Base-by-base conservation (phyloP, 164 flowering plant genomes). In the Chimonanthus salicifolius region DNA sequence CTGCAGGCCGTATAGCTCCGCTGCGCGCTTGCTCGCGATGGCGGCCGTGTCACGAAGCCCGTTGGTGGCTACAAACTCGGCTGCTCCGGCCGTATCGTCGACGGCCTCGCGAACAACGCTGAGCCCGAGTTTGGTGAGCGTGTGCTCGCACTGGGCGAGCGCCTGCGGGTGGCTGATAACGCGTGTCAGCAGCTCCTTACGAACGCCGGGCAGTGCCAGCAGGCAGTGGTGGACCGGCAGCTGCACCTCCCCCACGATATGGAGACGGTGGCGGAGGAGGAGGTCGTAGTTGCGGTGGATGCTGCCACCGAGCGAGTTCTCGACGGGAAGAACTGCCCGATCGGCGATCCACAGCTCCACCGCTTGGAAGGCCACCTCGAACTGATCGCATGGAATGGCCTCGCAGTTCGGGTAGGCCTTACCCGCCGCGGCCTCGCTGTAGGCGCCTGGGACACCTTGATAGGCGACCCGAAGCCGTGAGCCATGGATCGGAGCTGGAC, bases 11-110 rank as follows among this genome's bases (percentile, higher is more conserved):
- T 80, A 80, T 2, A 80, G 67, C 7, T n/a, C 43, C 15, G 75
- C 82, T 1, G 82, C 82, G 54, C 50, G 70, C 2, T 75, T 64
- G 64, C 82, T 80, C 2, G 77, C 82, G 9, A 80, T 80, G 50
- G 82, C 82, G 8, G 82, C 79, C 6, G 79, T 80, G 71, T 74
- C 82, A 21, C 71, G 79, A 75, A 80, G 21, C n/a, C 64, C 43
- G 16, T 74, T 47, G 1, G 79, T 71, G 60, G 69, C 72, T 6
- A 80, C 72, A 43, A 80, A 69, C 79, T 80, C 75, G 5, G 76
- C 79, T 4, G 82, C 82, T 3, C 82, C 82, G 4, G 82, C 82
- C 3, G 82, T 80, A 54, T 80, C 82, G 6, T 80, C 82, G 21
- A 80, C 79, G 0, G 79, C 67, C 49, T 76, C 79, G 7, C 64